Evolutionary conservation across 2,329 filamentous ascomycete genomes (phyloP).

Genomic region (Cladosporium halotolerans): DNA sequence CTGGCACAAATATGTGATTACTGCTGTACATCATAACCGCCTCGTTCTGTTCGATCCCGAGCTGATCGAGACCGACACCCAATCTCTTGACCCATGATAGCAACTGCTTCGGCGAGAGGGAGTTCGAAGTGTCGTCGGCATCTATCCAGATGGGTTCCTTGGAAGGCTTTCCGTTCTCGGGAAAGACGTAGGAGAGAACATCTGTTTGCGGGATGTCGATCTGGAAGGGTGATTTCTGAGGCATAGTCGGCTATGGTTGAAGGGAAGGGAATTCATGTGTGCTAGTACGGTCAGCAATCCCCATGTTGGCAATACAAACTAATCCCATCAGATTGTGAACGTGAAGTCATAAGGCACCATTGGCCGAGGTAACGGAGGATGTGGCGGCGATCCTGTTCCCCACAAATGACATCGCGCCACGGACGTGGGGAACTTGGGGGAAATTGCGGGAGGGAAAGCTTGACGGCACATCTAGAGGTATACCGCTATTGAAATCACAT

Average conservation of each 20-base stretch:
- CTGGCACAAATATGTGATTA: slow-evolving; percentile 52
- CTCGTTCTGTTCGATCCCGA: slow-evolving; percentile 42
- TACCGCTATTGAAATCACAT: too few relatives aligned
- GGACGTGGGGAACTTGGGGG: too few relatives aligned
- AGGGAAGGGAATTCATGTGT: neutral
- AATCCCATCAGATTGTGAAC: neutral
- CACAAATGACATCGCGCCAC: too few relatives aligned
- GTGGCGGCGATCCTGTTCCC: too few relatives aligned
- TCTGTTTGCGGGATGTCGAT: slow-evolving; percentile 44
- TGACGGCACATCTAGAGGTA: too few relatives aligned
- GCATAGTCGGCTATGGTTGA: slow-evolving; percentile 30
- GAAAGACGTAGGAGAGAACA: slow-evolving; percentile 32
- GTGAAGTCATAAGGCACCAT: neutral
- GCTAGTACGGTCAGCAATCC: neutral
- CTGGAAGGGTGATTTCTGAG: slow-evolving; percentile 41
- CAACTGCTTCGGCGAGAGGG: slow-evolving; percentile 42
- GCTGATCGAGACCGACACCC: slow-evolving; percentile 39
- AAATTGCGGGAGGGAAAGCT: too few relatives aligned
- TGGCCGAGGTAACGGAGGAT: neutral
- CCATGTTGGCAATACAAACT: neutral
- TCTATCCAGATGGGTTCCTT: slow-evolving; percentile 49
- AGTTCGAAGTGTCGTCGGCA: slow-evolving; percentile 38
- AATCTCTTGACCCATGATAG: slow-evolving; percentile 47
- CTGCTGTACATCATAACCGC: slow-evolving; percentile 49
- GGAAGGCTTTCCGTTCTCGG: slow-evolving; percentile 26